These are phyloP conservation scores for Xylariomycetidae sp. DNA, from an alignment of 2,329 filamentous ascomycete species.

Conservation along the genomic window DNA sequence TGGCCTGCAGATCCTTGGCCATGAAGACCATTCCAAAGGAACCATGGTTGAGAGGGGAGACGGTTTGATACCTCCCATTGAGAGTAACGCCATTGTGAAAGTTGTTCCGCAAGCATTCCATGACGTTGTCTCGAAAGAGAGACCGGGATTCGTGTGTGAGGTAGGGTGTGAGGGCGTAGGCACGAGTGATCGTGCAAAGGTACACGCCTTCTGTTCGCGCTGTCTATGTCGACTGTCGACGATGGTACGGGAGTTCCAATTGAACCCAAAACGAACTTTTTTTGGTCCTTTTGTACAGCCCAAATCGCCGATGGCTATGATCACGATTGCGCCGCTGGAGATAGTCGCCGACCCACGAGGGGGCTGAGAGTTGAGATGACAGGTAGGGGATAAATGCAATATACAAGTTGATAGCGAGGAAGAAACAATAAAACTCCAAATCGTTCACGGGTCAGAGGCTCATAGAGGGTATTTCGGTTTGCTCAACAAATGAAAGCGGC, in stretches of 20 bases:
- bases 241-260: slow-evolving; percentile 17
- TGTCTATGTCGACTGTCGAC: slow-evolving; percentile 26
- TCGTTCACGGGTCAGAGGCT: slow-evolving; percentile 40
- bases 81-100: slow-evolving; percentile 76
- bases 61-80: slow-evolving; percentile 82
- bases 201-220: slow-evolving; percentile 14
- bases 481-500: slow-evolving; percentile 30
- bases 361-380: slow-evolving; percentile 8
- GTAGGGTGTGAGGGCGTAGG: slow-evolving; percentile 16
- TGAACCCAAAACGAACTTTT: slow-evolving; percentile 19
- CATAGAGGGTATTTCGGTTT: slow-evolving; percentile 35
- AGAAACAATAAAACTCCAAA: slow-evolving; percentile 32
- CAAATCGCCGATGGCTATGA: slow-evolving; percentile 6
- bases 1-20: slow-evolving; percentile 72
- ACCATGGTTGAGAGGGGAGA: slow-evolving; percentile 94
- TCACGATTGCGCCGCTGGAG: too few relatives aligned
- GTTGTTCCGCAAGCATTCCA: slow-evolving; percentile 84
- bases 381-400: slow-evolving; percentile 20
- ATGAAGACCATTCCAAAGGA: slow-evolving; percentile 99
- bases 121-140: slow-evolving; percentile 33
- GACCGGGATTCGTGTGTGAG: slow-evolving; percentile 31
- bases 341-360: slow-evolving; percentile 14
- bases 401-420: slow-evolving; percentile 24
- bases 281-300: slow-evolving; percentile 22
- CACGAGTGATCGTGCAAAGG: slow-evolving; percentile 23